phyloP scores from a whole-genome alignment of 352 stramenopile genomes.

The Phytophthora kernoviae region DNA sequence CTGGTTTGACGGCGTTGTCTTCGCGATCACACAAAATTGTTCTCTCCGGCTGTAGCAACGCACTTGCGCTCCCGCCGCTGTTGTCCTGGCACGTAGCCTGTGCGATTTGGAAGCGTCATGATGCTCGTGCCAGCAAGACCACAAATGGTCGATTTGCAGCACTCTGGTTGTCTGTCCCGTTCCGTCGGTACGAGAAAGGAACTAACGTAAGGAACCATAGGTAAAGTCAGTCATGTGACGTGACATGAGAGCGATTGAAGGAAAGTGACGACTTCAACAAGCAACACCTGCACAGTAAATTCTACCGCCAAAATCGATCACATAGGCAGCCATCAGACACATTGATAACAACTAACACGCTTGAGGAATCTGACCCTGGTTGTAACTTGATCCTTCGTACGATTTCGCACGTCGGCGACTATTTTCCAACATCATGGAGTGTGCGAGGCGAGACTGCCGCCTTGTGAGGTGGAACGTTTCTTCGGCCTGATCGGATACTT shows the following conservation, averaged over 20 bases:
- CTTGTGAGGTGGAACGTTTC: constrained; percentile 33
- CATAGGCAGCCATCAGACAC: not conserved
- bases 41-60: constrained; percentile 3
- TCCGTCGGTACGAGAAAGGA: constrained; percentile 2
- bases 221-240: not conserved
- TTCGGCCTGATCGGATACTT: constrained; percentile 32
- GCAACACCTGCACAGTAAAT: not conserved
- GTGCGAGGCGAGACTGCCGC: constrained; percentile 34
- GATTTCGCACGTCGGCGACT: constrained; percentile 11
- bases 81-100: constrained; percentile 52
- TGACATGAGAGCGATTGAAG: not conserved
- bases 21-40: not conserved
- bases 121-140: not conserved
- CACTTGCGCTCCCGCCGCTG: constrained; percentile 42
- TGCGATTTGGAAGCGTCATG: constrained; percentile 74
- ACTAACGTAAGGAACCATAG: not conserved
- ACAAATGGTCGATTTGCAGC: constrained; percentile 16
- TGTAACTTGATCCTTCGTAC: constrained; percentile 1
- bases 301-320: too few relatives aligned
- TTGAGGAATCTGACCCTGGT: not conserved
- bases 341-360: not conserved
- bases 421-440: constrained; percentile 11
- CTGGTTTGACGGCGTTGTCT: not conserved
- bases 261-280: not conserved
- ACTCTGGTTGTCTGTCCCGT: constrained; percentile 8